A percentile compares a stretch with the other conserved stretches of the same genome.
Conservation (phyloP, 352 stramenopile species). For the Phytophthora sojae region DNA sequence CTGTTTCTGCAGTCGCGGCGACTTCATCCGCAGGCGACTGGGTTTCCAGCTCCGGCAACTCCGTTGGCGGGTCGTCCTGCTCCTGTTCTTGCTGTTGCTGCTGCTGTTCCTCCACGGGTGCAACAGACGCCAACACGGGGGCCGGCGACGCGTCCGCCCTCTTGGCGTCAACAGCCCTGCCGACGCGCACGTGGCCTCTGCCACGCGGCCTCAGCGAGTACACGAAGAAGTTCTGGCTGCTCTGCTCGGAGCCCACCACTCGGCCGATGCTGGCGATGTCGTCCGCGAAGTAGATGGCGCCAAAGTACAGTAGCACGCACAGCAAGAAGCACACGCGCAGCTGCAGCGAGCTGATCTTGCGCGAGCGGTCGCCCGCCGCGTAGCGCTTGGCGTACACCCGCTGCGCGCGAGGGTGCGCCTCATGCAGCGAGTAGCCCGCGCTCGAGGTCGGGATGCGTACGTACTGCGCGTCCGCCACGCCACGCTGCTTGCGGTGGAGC, state of each 20-base stretch:
- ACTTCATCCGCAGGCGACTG: conserved; percentile 6
- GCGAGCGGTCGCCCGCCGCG: conserved; percentile 28
- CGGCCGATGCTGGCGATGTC: conserved; percentile 47
- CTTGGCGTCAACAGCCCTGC: conserved; percentile 39
- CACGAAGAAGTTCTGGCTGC: conserved; percentile 43
- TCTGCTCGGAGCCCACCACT: conserved; percentile 40
- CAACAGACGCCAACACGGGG: background rate
- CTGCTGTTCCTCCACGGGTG: background rate
- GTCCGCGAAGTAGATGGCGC: conserved; percentile 61
- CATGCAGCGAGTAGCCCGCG: conserved; percentile 29
- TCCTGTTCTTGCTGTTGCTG: conserved; percentile 4
- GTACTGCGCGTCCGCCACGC: conserved; percentile 33
- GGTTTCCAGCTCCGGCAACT: conserved; percentile 6
- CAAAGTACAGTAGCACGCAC: conserved; percentile 63
- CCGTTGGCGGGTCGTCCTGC: background rate
- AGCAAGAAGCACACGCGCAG: conserved; percentile 59
- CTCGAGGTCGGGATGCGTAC: conserved; percentile 41
- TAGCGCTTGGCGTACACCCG: conserved; percentile 33
- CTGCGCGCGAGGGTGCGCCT: conserved; percentile 16
- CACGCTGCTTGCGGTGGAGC: conserved; percentile 46
- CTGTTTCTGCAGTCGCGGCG: conserved; percentile 14
- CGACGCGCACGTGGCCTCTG: conserved; percentile 22
- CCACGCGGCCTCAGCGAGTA: conserved; percentile 34
- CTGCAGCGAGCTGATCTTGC: conserved; percentile 55
- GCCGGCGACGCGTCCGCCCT: conserved; percentile 13